A percentile compares a stretch with the other conserved stretches of the same genome.
phyloP scores from a whole-genome alignment of 2,329 filamentous ascomycete species.

The Pestalotiopsis sp. region DNA sequence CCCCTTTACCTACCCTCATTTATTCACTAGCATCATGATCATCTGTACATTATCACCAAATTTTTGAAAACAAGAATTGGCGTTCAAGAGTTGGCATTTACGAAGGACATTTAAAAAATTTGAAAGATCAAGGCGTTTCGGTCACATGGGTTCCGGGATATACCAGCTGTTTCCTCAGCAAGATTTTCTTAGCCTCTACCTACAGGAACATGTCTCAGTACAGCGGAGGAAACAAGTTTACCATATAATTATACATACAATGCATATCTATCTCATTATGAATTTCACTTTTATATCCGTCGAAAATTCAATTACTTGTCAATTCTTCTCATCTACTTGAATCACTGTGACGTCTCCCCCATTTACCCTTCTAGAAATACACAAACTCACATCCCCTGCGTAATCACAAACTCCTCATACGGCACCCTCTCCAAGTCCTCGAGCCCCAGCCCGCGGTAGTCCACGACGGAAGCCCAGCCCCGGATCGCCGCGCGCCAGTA shows the following conservation, averaged over 20 bases:
- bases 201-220: neutral
- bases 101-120: neutral
- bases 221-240: neutral
- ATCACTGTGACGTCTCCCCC: too few species aligned
- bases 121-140: neutral
- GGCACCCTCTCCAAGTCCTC: constrained; percentile 34
- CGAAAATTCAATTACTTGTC: too few species aligned
- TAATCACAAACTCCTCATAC: constrained; percentile 41
- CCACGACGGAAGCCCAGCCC: constrained; percentile 48
- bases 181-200: neutral
- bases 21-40: neutral
- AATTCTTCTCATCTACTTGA: neutral
- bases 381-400: neutral
- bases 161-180: constrained; percentile 7
- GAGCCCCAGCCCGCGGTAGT: constrained; percentile 36
- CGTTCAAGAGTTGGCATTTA: neutral
- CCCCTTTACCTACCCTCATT: neutral
- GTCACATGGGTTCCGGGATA: neutral
- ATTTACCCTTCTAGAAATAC: neutral
- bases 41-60: neutral
- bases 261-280: neutral
- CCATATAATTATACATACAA: neutral
- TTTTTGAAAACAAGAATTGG: neutral
- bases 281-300: too few species aligned
- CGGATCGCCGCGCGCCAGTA: constrained; percentile 54